Percentiles rank a stretch among this genome's conserved stretches.
phyloP scores from a whole-genome alignment of 2,329 filamentous ascomycete species.

The Elsinoe australis region DNA sequence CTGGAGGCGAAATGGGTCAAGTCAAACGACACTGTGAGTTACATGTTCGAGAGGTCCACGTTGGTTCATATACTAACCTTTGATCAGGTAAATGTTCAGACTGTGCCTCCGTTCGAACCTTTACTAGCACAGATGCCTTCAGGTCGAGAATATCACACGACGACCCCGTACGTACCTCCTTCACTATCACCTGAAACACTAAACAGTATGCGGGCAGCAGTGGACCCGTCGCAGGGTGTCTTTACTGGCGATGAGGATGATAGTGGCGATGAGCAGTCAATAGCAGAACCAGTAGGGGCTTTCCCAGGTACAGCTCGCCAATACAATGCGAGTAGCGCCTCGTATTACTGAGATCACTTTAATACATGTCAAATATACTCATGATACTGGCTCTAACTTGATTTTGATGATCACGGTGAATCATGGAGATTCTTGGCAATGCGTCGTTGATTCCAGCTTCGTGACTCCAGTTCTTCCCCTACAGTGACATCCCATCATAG shows the following conservation, averaged over 20 bases:
- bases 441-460: no score
- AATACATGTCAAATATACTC: background rate
- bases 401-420: background rate
- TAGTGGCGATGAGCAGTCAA: conserved; percentile 36
- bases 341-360: conserved; percentile 4
- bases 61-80: background rate
- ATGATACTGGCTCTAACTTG: background rate
- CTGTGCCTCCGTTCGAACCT: conserved; percentile 62
- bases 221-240: conserved; percentile 40
- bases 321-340: conserved; percentile 25
- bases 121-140: conserved; percentile 75
- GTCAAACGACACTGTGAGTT: conserved; percentile 77
- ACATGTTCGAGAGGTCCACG: background rate
- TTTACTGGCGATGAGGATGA: conserved; percentile 41
- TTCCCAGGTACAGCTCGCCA: conserved; percentile 45
- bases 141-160: conserved; percentile 73
- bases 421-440: no score
- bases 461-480: no score
- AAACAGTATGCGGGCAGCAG: conserved; percentile 49
- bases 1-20: conserved; percentile 83
- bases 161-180: conserved; percentile 61
- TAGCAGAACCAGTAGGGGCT: conserved; percentile 38
- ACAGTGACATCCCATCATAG: no score
- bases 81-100: conserved; percentile 66
- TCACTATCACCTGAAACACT: conserved; percentile 58